phyloP scores from a whole-genome alignment of 2,329 filamentous ascomycete genomes.

The Diaporthe capsici region DNA sequence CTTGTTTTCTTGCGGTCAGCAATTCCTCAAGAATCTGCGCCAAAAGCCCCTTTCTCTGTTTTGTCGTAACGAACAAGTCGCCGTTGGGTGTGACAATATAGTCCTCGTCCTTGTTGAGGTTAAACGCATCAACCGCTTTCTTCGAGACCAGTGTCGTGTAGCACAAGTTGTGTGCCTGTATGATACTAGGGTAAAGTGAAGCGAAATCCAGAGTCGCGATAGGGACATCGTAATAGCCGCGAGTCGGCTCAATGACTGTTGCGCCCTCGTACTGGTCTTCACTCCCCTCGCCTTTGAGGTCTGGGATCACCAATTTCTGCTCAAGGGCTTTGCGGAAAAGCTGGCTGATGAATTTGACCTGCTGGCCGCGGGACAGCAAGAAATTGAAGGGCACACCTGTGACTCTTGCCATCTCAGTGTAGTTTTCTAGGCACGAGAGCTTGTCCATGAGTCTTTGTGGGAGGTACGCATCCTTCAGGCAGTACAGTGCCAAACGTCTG shows the following conservation, averaged over 20 bases:
- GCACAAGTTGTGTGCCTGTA: conserved; percentile 98
- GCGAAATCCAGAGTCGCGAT: conserved; percentile 99
- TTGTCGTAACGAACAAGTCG: conserved; percentile 90
- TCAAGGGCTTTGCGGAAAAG: conserved; percentile 95
- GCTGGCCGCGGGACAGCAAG: conserved; percentile 90
- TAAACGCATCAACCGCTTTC: conserved; percentile 80
- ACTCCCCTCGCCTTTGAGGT: conserved; percentile 77
- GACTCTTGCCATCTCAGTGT: conserved; percentile 99
- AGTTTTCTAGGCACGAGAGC: conserved; percentile 97
- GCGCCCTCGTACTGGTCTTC: conserved; percentile 98
- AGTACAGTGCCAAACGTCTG: conserved; percentile 93
- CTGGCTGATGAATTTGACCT: conserved; percentile 98
- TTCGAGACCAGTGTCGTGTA: conserved; percentile 95
- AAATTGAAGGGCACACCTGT: conserved; percentile 98
- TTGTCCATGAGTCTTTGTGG: conserved; percentile 97
- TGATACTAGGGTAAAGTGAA: conserved; percentile 98
- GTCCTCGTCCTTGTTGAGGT: conserved; percentile 88
- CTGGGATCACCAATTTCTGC: conserved; percentile 94
- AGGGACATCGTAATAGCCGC: conserved; percentile 94
- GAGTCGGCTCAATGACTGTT: conserved; percentile 95
- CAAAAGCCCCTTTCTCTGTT: conserved; percentile 90
- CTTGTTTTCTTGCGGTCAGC: conserved; percentile 90
- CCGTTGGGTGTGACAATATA: conserved; percentile 97
- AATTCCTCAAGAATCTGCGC: conserved; percentile 97
- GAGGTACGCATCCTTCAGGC: conserved; percentile 96